These are phyloP conservation scores for Scedosporium minutisporum DNA, from an alignment of 2,329 filamentous ascomycete genomes.

Conservation along the genomic window DNA sequence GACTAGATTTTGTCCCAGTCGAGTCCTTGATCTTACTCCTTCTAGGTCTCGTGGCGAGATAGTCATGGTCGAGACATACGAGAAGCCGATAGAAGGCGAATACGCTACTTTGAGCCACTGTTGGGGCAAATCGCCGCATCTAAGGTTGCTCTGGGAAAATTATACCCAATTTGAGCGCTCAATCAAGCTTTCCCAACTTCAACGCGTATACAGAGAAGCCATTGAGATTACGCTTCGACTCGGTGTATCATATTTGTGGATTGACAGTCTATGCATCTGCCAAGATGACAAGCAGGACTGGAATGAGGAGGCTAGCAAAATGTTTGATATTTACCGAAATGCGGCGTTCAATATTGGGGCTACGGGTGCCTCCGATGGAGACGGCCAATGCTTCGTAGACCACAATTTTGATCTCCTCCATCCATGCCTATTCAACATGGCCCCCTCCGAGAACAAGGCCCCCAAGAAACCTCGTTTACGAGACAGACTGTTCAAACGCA, in stretches of 20 bases:
- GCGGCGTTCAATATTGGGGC: not conserved
- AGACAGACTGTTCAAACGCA: too few relatives aligned
- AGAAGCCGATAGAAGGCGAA: not conserved
- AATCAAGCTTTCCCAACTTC: not conserved
- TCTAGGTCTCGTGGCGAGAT: too few relatives aligned
- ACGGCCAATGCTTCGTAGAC: not conserved
- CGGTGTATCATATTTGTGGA: not conserved
- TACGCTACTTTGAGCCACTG: not conserved
- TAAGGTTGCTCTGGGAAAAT: not conserved
- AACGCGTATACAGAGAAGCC: not conserved
- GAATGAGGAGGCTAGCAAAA: not conserved
- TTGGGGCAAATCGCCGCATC: not conserved
- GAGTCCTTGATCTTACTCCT: too few relatives aligned
- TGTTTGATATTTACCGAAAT: not conserved
- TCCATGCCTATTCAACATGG: not conserved
- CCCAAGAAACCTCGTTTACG: too few relatives aligned
- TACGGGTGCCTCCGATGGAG: not conserved
- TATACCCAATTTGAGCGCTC: not conserved
- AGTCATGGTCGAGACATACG: too few relatives aligned
- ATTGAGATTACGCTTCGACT: not conserved
- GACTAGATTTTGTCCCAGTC: too few relatives aligned
- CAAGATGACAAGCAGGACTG: not conserved
- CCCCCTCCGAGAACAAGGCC: too few relatives aligned
- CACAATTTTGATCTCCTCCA: not conserved
- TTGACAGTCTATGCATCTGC: not conserved